phyloP scores from a whole-genome alignment of 331 rosid genomes.

The Rhamnella rubrinervis region DNA sequence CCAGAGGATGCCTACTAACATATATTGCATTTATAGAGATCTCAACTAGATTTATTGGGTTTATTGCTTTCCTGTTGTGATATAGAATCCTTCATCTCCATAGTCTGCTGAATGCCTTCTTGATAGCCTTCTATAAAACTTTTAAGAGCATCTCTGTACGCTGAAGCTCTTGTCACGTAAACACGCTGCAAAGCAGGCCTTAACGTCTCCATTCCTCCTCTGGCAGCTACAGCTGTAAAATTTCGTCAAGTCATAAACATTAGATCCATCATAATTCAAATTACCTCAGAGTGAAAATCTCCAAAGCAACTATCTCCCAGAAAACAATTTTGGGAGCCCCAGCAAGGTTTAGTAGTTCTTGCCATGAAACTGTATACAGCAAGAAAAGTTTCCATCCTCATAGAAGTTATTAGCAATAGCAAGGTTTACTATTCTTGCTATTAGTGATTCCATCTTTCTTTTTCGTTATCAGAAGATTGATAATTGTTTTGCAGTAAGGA shows the following conservation, averaged over 20 bases:
- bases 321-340: neutral
- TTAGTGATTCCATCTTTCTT: no score
- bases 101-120: slow-evolving; percentile 69
- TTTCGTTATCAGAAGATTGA: no score
- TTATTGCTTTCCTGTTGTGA: slow-evolving; percentile 28
- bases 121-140: slow-evolving; percentile 83
- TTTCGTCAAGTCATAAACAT: slow-evolving; percentile 26
- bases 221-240: slow-evolving; percentile 74
- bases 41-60: slow-evolving; percentile 17
- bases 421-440: no score
- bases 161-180: slow-evolving; percentile 84
- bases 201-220: slow-evolving; percentile 80
- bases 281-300: neutral
- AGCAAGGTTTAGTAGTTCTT: no score
- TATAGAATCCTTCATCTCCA: slow-evolving; percentile 50
- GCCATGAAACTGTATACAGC: no score
- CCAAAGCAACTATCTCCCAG: neutral
- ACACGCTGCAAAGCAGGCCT: slow-evolving; percentile 80
- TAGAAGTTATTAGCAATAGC: neutral
- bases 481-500: no score
- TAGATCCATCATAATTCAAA: slow-evolving; percentile 1
- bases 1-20: neutral
- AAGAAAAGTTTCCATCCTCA: no score
- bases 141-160: slow-evolving; percentile 79
- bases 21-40: neutral